Evolutionary conservation across 306 rosid genomes (phyloP).

Genomic region (Prunus davidiana): DNA sequence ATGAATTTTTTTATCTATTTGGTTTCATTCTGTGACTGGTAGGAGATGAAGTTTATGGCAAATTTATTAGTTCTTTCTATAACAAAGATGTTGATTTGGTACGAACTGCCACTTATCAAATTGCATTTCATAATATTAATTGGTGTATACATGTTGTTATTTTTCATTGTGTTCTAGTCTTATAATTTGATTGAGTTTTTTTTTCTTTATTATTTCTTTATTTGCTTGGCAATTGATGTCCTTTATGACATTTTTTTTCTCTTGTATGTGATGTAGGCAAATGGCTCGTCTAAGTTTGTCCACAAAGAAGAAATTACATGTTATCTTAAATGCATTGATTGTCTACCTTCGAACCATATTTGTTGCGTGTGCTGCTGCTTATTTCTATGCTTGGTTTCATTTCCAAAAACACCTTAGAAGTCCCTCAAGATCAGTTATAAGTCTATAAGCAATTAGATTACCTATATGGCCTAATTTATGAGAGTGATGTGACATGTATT

Average conservation of each 20-base stretch:
- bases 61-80: conserved; percentile 93
- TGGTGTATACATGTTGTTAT: no score
- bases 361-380: no score
- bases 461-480: neutral
- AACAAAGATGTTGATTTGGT: conserved; percentile 91
- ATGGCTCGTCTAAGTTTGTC: neutral
- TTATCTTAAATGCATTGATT: neutral
- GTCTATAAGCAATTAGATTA: neutral
- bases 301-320: neutral
- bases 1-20: no score
- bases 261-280: neutral
- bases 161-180: no score
- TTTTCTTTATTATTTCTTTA: no score
- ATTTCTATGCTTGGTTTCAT: no score
- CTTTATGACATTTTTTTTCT: no score
- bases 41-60: conserved; percentile 28
- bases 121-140: conserved; percentile 55
- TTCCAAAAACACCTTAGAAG: no score
- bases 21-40: no score
- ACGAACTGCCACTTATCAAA: conserved; percentile 81
- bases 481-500: neutral
- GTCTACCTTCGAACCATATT: neutral
- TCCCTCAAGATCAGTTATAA: neutral
- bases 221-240: no score
- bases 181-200: no score